A percentile compares a stretch with the other conserved stretches of the same genome.
phyloP scores from a whole-genome alignment of 345 rosid genomes.

The Triadica sebifera region DNA sequence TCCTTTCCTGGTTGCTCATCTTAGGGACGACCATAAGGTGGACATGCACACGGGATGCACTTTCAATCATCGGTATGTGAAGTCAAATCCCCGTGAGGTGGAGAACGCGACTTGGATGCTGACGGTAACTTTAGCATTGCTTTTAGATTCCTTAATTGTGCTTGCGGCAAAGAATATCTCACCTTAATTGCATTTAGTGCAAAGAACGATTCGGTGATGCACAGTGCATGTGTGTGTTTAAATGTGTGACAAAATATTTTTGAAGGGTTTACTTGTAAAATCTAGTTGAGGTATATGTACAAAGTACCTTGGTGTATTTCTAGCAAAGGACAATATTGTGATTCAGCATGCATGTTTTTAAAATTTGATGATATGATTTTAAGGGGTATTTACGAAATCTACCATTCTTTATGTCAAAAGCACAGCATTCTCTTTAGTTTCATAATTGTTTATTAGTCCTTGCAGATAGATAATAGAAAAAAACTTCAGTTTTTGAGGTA shows the following conservation, averaged over 20 bases:
- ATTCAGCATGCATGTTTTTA: not conserved
- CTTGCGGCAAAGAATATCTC: not conserved
- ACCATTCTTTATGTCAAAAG: too few species aligned
- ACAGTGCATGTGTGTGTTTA: not conserved
- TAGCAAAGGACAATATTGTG: not conserved
- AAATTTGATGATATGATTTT: not conserved
- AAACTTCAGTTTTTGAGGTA: not conserved
- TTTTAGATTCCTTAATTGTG: not conserved
- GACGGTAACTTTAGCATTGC: constrained; percentile 17
- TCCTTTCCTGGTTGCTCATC: constrained; percentile 67
- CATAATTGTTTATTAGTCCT: not conserved
- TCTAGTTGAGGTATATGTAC: too few species aligned
- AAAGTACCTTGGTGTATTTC: too few species aligned
- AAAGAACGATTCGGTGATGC: not conserved
- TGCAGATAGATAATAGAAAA: not conserved
- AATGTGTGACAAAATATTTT: too few species aligned
- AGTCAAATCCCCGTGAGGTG: constrained; percentile 77
- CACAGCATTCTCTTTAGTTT: not conserved
- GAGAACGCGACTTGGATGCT: constrained; percentile 84
- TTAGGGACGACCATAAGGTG: constrained; percentile 79
- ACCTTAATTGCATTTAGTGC: not conserved
- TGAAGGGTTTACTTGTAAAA: too few species aligned
- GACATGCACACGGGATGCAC: constrained; percentile 80
- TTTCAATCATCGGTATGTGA: constrained; percentile 78
- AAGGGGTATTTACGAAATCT: not conserved